Conservation (phyloP, 1,284 basidiomycete species). For the Vanrija sp. region DNA sequence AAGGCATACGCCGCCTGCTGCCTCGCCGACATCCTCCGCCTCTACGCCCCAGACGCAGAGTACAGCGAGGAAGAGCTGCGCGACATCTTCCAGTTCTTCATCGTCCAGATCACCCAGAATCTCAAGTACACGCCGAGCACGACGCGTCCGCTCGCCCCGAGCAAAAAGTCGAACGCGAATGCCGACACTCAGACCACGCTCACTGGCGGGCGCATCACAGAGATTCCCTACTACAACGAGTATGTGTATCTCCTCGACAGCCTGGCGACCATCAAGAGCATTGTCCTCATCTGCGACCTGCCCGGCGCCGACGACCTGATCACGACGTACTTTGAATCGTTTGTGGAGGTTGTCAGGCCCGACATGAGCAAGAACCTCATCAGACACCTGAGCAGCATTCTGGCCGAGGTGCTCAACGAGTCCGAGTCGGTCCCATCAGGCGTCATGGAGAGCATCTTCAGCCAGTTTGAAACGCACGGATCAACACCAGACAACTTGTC, state of each 20-base stretch:
- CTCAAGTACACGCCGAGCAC: slow-evolving; percentile 59
- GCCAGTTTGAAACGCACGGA: slow-evolving; percentile 75
- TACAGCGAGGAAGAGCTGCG: slow-evolving; percentile 78
- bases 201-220: slow-evolving; percentile 38
- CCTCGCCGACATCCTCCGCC: slow-evolving; percentile 83
- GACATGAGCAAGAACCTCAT: slow-evolving; percentile 86
- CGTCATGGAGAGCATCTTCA: slow-evolving; percentile 75
- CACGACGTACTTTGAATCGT: slow-evolving; percentile 72
- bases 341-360: slow-evolving; percentile 70
- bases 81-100: slow-evolving; percentile 93
- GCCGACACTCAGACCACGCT: slow-evolving; percentile 45
- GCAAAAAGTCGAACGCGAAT: slow-evolving; percentile 15
- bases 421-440: slow-evolving; percentile 66
- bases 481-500: slow-evolving; percentile 65
- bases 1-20: slow-evolving; percentile 92
- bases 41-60: slow-evolving; percentile 96
- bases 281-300: slow-evolving; percentile 88
- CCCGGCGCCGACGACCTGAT: slow-evolving; percentile 82
- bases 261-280: slow-evolving; percentile 87
- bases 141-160: slow-evolving; percentile 24
- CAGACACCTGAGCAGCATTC: slow-evolving; percentile 80
- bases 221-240: slow-evolving; percentile 68
- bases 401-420: slow-evolving; percentile 86
- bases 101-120: slow-evolving; percentile 70
- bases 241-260: slow-evolving; percentile 91